These are phyloP conservation scores for Castanospermum australe DNA, from an alignment of 306 rosid species.

Conservation along the genomic window DNA sequence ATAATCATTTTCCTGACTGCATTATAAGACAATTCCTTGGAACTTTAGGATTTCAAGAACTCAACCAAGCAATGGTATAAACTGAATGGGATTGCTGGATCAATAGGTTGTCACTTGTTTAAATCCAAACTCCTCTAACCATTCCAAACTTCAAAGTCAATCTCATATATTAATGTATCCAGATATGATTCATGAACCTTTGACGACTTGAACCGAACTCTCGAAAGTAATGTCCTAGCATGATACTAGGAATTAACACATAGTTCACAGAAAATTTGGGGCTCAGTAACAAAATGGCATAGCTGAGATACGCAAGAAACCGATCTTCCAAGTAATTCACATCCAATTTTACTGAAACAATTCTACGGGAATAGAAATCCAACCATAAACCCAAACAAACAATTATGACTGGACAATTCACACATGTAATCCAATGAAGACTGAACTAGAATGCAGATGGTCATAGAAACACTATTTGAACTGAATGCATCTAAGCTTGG, in stretches of 20 bases:
- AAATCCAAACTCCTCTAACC: background rate
- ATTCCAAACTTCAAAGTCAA: conserved; percentile 16
- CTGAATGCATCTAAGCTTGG: background rate
- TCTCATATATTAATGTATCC: background rate
- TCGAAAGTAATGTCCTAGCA: background rate
- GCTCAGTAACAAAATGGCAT: background rate
- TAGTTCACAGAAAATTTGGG: background rate
- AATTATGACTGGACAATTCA: background rate
- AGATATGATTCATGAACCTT: background rate
- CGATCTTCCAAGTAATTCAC: background rate
- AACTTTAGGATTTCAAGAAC: background rate
- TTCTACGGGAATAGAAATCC: background rate
- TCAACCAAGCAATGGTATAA: background rate
- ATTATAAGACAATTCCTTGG: background rate
- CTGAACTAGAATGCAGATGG: conserved; percentile 4
- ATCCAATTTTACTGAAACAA: background rate
- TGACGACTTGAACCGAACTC: background rate
- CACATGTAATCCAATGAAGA: background rate
- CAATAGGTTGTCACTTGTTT: background rate
- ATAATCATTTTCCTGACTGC: background rate
- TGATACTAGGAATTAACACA: background rate
- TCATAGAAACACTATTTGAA: background rate
- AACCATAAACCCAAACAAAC: background rate
- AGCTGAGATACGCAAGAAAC: conserved; percentile 4
- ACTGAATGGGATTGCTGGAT: background rate